A percentile compares a stretch with the other conserved stretches of the same genome.
Evolutionary conservation across 1,139 yeast species (phyloP).

Genomic region (Magnusiomyces suaveolens): DNA sequence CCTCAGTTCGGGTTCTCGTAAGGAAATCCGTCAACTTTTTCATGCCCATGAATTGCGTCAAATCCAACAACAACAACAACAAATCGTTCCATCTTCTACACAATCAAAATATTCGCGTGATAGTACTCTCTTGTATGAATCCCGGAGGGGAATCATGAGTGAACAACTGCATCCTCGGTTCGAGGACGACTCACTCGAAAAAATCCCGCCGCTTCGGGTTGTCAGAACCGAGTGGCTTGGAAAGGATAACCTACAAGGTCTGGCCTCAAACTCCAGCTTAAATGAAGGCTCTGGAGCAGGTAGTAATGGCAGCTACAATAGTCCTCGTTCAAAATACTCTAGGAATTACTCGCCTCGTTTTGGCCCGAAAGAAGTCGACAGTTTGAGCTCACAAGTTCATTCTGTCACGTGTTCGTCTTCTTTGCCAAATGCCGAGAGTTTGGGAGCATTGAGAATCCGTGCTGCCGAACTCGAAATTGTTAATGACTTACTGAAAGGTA

Average conservation of each 20-base stretch:
- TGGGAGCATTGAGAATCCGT: slow-evolving; percentile 18
- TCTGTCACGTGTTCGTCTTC: not conserved
- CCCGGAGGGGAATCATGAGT: slow-evolving; percentile 24
- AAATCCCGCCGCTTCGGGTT: slow-evolving; percentile 27
- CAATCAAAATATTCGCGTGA: not conserved
- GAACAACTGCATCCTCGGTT: slow-evolving; percentile 31
- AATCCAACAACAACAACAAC: not conserved
- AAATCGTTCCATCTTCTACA: not conserved
- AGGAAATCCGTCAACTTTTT: not conserved
- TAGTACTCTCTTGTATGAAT: slow-evolving; percentile 5
- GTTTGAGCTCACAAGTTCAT: not conserved
- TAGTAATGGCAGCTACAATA: not conserved
- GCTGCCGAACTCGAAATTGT: slow-evolving; percentile 77
- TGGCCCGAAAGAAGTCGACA: not conserved
- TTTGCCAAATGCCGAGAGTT: not conserved
- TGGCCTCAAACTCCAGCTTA: not conserved
- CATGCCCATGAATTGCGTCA: not conserved
- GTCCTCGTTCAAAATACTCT: not conserved
- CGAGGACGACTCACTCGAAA: slow-evolving; percentile 26
- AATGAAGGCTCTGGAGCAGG: not conserved
- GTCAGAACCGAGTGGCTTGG: not conserved
- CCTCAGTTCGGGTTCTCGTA: not conserved
- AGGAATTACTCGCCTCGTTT: not conserved
- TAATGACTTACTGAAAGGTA: slow-evolving; percentile 71
- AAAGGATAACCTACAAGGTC: slow-evolving; percentile 3